Percentiles rank a stretch among this genome's conserved stretches.
These are phyloP conservation scores for Erythrophleum ivorense DNA, from an alignment of 331 rosid species.

Conservation along the genomic window DNA sequence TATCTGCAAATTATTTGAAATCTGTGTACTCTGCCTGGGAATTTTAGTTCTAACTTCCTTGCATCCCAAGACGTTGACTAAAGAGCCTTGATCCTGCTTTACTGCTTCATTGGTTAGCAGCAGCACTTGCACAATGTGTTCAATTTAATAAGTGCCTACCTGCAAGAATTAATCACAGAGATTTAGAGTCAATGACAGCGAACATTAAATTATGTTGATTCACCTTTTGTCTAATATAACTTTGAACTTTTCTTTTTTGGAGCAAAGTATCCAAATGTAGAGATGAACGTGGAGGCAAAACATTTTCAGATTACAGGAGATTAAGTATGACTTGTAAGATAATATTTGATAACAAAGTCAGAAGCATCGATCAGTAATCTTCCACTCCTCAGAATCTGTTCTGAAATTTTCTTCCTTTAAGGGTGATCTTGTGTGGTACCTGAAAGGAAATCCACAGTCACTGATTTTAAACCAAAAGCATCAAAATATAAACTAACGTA, in stretches of 20 bases:
- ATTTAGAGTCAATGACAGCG: not conserved
- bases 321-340: not conserved
- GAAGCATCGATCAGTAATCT: not conserved
- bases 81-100: not conserved
- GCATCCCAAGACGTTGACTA: not conserved
- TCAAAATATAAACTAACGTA: slow-evolving; percentile 37
- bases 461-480: slow-evolving; percentile 41
- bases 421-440: too few relatives aligned
- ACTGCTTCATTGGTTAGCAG: not conserved
- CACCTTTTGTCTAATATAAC: not conserved
- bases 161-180: not conserved
- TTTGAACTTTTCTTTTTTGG: not conserved
- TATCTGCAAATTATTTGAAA: not conserved
- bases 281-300: too few relatives aligned
- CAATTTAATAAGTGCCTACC: not conserved
- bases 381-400: not conserved
- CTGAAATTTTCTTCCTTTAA: too few relatives aligned
- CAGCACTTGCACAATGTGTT: not conserved
- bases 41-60: not conserved
- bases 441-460: not conserved
- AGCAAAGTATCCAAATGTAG: not conserved
- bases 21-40: not conserved
- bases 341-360: not conserved
- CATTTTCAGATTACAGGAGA: too few relatives aligned
- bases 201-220: not conserved